Evolutionary conservation across 305 asterid species (phyloP).

Genomic region (Solanum hybrid): DNA sequence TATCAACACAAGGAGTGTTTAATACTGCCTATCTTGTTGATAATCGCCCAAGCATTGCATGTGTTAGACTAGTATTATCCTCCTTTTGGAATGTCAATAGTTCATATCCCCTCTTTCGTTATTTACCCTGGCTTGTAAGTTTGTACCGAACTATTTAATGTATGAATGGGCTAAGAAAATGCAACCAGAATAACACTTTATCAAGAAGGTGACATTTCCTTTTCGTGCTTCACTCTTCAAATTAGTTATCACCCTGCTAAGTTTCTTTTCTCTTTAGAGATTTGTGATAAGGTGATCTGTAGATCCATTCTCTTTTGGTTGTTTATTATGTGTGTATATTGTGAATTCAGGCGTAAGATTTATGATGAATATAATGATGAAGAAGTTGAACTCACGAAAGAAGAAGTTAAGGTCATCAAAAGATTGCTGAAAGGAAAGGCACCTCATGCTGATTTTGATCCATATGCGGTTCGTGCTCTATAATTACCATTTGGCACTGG

Average conservation of each 20-base stretch:
- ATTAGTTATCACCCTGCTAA: background rate
- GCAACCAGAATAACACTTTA: background rate
- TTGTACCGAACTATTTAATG: background rate
- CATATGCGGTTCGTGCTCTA: slow-evolving; percentile 56
- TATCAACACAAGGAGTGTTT: background rate
- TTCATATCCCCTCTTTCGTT: background rate
- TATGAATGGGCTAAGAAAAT: background rate
- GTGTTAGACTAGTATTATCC: background rate
- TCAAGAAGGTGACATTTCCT: background rate
- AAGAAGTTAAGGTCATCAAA: slow-evolving; percentile 49
- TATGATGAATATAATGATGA: slow-evolving; percentile 83
- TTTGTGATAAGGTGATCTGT: background rate
- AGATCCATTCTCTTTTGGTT: background rate
- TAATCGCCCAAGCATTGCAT: background rate
- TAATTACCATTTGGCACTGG: background rate
- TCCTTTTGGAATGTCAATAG: background rate
- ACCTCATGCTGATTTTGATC: slow-evolving; percentile 89
- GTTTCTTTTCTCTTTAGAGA: background rate
- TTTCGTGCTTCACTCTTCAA: background rate
- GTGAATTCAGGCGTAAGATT: slow-evolving; percentile 64
- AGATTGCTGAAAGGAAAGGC: slow-evolving; percentile 78
- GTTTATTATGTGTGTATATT: background rate
- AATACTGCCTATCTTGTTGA: background rate
- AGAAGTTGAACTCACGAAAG: slow-evolving; percentile 76
- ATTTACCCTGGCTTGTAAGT: background rate